Percentiles rank a stretch among this genome's conserved stretches.
phyloP scores from a whole-genome alignment of 441 rosid species.

The Omphalea diandra region DNA sequence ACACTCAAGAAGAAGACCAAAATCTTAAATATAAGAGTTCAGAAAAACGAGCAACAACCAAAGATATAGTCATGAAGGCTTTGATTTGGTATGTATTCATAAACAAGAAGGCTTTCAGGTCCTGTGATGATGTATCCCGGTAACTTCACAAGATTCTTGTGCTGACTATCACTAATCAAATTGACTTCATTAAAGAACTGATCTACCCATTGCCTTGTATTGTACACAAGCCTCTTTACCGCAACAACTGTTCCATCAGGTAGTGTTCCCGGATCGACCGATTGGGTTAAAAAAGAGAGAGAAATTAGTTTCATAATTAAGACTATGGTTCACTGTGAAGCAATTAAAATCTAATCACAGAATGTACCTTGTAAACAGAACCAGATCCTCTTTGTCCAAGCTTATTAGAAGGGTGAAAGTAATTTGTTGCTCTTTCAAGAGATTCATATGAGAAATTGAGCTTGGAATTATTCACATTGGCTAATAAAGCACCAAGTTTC shows the following conservation, averaged over 20 bases:
- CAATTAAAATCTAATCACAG: slow-evolving; percentile 7
- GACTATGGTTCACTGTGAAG: background rate
- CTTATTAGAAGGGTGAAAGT: slow-evolving; percentile 62
- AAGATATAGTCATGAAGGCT: slow-evolving; percentile 66
- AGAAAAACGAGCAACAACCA: slow-evolving; percentile 35
- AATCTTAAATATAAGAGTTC: slow-evolving; percentile 2
- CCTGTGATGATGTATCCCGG: slow-evolving; percentile 86
- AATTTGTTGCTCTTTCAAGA: slow-evolving; percentile 75
- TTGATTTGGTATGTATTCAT: slow-evolving; percentile 73
- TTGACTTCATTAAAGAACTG: slow-evolving; percentile 92
- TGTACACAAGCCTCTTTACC: slow-evolving; percentile 76
- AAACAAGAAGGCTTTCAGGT: slow-evolving; percentile 86
- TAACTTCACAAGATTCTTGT: slow-evolving; percentile 77
- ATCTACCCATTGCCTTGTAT: slow-evolving; percentile 89
- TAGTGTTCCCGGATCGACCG: slow-evolving; percentile 54
- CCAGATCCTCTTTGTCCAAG: slow-evolving; percentile 95
- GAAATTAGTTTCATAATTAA: slow-evolving; percentile 14
- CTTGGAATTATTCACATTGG: slow-evolving; percentile 55
- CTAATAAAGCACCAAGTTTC: slow-evolving; percentile 55
- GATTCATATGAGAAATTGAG: slow-evolving; percentile 72
- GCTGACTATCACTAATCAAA: slow-evolving; percentile 63
- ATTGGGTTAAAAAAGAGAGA: background rate
- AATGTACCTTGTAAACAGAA: slow-evolving; percentile 67
- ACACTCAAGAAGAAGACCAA: background rate
- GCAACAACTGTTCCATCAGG: slow-evolving; percentile 66